A percentile compares a stretch with the other conserved stretches of the same genome.
These are phyloP conservation scores for Gossypium laxum DNA, from an alignment of 441 rosid genomes.

Conservation along the genomic window DNA sequence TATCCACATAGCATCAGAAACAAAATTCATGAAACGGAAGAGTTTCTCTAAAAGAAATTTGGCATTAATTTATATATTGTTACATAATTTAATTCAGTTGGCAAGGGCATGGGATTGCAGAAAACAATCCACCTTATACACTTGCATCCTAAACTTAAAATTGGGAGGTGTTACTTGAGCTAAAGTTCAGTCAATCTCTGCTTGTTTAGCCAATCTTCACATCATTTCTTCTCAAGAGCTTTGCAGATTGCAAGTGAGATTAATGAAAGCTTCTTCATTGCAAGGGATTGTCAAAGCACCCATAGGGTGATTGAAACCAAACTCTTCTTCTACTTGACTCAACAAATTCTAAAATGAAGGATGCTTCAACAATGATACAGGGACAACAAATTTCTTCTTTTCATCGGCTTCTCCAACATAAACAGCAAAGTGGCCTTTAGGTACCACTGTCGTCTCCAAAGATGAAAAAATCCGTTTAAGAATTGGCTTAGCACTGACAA, in stretches of 20 bases:
- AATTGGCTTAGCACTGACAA: not conserved
- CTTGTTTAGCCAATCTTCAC: not conserved
- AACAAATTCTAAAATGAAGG: conserved; percentile 17
- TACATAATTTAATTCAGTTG: not conserved
- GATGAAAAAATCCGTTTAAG: not conserved
- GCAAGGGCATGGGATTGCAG: not conserved
- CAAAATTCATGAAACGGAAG: not conserved
- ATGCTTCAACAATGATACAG: conserved; percentile 15
- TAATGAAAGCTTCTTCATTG: conserved; percentile 10
- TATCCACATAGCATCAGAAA: not conserved
- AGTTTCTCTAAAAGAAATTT: not conserved
- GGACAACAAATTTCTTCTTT: conserved; percentile 18
- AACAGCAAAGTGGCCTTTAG: conserved; percentile 26
- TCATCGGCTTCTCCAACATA: conserved; percentile 20
- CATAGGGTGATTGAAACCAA: conserved; percentile 24
- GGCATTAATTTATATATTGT: not conserved
- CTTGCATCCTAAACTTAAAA: not conserved
- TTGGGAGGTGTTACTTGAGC: not conserved
- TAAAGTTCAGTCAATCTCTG: not conserved
- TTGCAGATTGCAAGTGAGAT: conserved; percentile 1
- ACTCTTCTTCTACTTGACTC: conserved; percentile 24
- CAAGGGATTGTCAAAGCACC: conserved; percentile 27
- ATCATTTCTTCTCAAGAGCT: not conserved
- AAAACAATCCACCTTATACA: not conserved
- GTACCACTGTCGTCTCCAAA: conserved; percentile 11